Evolutionary conservation across 2,329 filamentous ascomycete species (phyloP).

Genomic region (Aspergillus ibericus): DNA sequence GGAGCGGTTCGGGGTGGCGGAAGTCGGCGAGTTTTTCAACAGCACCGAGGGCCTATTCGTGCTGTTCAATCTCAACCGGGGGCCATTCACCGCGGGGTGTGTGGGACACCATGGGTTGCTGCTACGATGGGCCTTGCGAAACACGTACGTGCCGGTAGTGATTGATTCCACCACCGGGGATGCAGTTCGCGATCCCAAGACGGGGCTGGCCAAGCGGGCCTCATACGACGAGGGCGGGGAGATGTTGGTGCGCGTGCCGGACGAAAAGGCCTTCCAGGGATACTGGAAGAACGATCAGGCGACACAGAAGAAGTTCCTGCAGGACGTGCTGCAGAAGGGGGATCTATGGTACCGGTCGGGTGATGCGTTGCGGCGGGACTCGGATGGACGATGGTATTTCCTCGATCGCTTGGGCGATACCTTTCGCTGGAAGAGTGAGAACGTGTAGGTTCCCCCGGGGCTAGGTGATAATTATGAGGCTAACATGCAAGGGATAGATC

Average conservation of each 20-base stretch:
- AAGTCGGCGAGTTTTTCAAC: slow-evolving; percentile 74
- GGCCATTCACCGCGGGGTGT: slow-evolving; percentile 62
- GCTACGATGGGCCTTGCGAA: slow-evolving; percentile 52
- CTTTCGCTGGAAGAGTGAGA: slow-evolving; percentile 72
- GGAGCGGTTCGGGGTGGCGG: slow-evolving; percentile 52
- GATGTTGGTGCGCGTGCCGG: slow-evolving; percentile 65
- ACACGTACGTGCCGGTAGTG: slow-evolving; percentile 64
- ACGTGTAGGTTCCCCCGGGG: slow-evolving; percentile 49
- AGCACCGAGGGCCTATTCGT: slow-evolving; percentile 70
- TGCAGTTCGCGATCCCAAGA: slow-evolving; percentile 64
- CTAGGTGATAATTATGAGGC: background rate
- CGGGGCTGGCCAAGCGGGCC: slow-evolving; percentile 65
- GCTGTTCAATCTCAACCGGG: slow-evolving; percentile 60
- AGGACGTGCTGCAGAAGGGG: slow-evolving; percentile 65
- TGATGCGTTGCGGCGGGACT: slow-evolving; percentile 62
- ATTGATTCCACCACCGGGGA: slow-evolving; percentile 69
- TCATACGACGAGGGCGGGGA: slow-evolving; percentile 71
- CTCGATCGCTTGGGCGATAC: slow-evolving; percentile 71
- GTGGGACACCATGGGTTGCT: slow-evolving; percentile 72
- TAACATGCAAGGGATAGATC: slow-evolving; percentile 26
- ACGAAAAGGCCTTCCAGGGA: slow-evolving; percentile 62
- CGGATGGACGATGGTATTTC: slow-evolving; percentile 69
- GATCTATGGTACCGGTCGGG: slow-evolving; percentile 70
- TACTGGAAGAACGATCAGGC: slow-evolving; percentile 70
- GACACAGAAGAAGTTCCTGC: slow-evolving; percentile 65